Percentiles rank a stretch among this genome's conserved stretches.
phyloP scores from a whole-genome alignment of 192 early-diverging fungal genomes.

The Allomyces arbusculus region DNA sequence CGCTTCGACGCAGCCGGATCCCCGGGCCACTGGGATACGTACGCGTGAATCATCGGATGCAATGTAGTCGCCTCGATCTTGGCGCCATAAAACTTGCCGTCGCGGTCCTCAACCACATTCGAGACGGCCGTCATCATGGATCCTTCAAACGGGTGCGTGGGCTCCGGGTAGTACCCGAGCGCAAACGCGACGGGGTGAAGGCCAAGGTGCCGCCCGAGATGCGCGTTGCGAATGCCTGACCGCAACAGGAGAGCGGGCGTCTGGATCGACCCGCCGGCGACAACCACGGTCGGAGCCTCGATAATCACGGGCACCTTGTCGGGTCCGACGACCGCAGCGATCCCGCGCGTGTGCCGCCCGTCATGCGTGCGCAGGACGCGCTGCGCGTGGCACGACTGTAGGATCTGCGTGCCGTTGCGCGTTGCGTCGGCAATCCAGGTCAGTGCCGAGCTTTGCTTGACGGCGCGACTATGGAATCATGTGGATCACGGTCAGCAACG shows the following conservation, averaged over 20 bases:
- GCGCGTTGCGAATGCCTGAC: constrained; percentile 41
- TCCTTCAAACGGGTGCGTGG: constrained; percentile 23
- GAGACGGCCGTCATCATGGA: constrained; percentile 49
- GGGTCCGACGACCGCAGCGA: no score
- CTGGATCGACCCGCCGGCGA: constrained; percentile 39
- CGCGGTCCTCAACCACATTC: constrained; percentile 28
- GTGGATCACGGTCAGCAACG: no score
- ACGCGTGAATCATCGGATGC: constrained; percentile 26
- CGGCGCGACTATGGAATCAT: background rate
- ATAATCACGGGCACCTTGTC: no score
- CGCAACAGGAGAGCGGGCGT: constrained; percentile 38
- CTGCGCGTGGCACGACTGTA: no score
- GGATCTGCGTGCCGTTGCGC: no score
- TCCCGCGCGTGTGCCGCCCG: no score
- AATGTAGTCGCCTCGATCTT: constrained; percentile 35
- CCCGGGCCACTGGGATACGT: constrained; percentile 24
- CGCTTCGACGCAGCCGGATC: constrained; percentile 24
- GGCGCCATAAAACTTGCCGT: constrained; percentile 40
- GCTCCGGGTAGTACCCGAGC: constrained; percentile 41
- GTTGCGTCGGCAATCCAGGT: constrained; percentile 49
- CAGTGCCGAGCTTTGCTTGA: constrained; percentile 42
- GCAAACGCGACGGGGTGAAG: constrained; percentile 38
- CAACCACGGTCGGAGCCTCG: constrained; percentile 20
- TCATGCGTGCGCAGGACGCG: no score
- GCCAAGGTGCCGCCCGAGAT: constrained; percentile 43